Base-by-base conservation (phyloP, 176 grass and related monocot genomes). In the Elymus sibiricus region DNA sequence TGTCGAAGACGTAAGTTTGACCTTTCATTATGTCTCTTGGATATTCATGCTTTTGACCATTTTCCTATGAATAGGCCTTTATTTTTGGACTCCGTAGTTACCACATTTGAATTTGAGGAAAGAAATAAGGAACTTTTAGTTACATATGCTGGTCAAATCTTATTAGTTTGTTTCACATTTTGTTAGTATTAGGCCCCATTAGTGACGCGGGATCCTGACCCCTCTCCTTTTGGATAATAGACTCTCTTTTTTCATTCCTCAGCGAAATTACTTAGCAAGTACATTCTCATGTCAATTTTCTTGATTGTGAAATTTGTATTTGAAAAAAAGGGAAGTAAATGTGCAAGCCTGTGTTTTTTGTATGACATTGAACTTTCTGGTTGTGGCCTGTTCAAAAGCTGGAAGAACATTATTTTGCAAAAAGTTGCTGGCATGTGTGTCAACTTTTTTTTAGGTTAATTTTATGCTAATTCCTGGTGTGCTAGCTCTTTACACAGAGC, bases 1-100 rank as follows among this genome's bases (percentile, higher is more conserved):
- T 99, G 75, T 87, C 94, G 37, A 99, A 99, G 82, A 99, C 94
- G 94, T 99, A 92, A 86, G 88, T 78, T 86, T 56, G 21, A 55
- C 56, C 0, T 79, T 76, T 82, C 70, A 44, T 64, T 90, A 35
- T 82, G 10, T 82, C 44, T 88, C 40, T 65, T 70, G 39, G 25
- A 42, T 26, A 73, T 80, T 31, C 55, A 82, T 70, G 27, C 31
- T 70, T 85, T 38, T 78, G 6, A 9, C 2, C 22, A n/a, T 59
- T 35, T 39, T 85, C 17, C 29, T 85, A 37, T 39, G 29, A 67
- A 71, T 38, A 25, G 39, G 37, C 43, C 34, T 51, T 82, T 74
- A 60, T 61, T 62, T 26, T 73, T 61, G 19, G 2, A 42, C 42
- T 65, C 61, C 15, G 26, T 49, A 62, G 22, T 61, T 61, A 4